These are phyloP conservation scores for Afroboletus lepidellus DNA, from an alignment of 1,284 basidiomycete species.

Conservation along the genomic window DNA sequence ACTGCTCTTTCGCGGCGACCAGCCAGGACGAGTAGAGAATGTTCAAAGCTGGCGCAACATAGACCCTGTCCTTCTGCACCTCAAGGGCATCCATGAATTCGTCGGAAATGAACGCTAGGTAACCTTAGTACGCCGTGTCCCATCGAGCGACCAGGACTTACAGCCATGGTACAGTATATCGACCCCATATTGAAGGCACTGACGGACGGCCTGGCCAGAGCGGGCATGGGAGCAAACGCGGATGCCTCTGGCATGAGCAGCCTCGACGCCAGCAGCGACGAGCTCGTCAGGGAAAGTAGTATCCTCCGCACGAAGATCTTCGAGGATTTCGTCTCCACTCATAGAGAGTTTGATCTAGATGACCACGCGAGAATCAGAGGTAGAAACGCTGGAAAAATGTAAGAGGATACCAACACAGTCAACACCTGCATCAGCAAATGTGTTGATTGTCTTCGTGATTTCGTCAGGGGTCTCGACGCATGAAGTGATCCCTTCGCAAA, in stretches of 20 bases:
- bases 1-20: conserved; percentile 25
- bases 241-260: conserved; percentile 32
- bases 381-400: neutral
- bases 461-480: conserved; percentile 30
- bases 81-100: conserved; percentile 33
- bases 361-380: neutral
- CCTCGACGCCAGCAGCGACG: conserved; percentile 31
- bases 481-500: conserved; percentile 32
- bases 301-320: conserved; percentile 34
- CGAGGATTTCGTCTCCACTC: conserved; percentile 38
- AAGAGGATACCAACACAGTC: conserved; percentile 17
- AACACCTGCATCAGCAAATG: conserved; percentile 24
- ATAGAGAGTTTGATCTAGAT: conserved; percentile 31
- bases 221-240: conserved; percentile 36
- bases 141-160: conserved; percentile 6
- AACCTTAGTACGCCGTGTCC: neutral
- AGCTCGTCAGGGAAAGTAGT: conserved; percentile 35
- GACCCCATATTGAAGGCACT: conserved; percentile 35
- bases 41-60: conserved; percentile 33
- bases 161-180: conserved; percentile 32
- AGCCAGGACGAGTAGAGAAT: conserved; percentile 30
- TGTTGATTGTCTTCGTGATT: conserved; percentile 16
- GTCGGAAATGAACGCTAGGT: conserved; percentile 34
- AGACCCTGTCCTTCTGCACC: conserved; percentile 34
- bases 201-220: conserved; percentile 30